Evolutionary conservation across 1,139 yeast species (phyloP).

Genomic region (Blastobotrys serpentis): DNA sequence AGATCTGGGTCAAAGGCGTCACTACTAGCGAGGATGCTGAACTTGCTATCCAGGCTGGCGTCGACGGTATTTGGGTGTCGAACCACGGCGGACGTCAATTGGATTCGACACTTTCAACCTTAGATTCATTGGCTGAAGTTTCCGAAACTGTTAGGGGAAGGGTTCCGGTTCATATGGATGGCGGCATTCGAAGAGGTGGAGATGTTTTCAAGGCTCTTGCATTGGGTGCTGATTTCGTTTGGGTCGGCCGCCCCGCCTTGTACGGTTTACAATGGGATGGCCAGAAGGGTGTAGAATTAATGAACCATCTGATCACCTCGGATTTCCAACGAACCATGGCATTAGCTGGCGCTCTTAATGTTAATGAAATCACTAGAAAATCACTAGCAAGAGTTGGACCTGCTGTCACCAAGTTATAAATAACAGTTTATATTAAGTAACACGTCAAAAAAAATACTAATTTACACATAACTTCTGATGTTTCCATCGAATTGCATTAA

Average conservation of each 20-base stretch:
- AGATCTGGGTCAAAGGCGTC: slow-evolving; percentile 53
- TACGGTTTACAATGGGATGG: slow-evolving; percentile 68
- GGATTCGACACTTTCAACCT: slow-evolving; percentile 59
- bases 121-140: slow-evolving; percentile 62
- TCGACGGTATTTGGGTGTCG: slow-evolving; percentile 62
- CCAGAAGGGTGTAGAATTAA: slow-evolving; percentile 55
- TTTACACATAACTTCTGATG: too few relatives aligned
- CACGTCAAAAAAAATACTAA: too few relatives aligned
- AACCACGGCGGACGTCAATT: slow-evolving; percentile 74
- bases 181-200: slow-evolving; percentile 66
- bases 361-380: slow-evolving; percentile 26
- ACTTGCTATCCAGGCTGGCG: slow-evolving; percentile 54
- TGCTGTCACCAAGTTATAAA: slow-evolving; percentile 26
- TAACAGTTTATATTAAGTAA: background rate
- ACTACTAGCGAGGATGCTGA: slow-evolving; percentile 62
- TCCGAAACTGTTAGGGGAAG: slow-evolving; percentile 49
- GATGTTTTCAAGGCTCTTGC: slow-evolving; percentile 68
- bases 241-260: slow-evolving; percentile 65
- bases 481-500: too few relatives aligned
- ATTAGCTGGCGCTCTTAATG: slow-evolving; percentile 30
- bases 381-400: slow-evolving; percentile 33
- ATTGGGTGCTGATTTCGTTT: slow-evolving; percentile 72
- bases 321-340: slow-evolving; percentile 39
- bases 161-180: slow-evolving; percentile 62
- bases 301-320: slow-evolving; percentile 32